Evolutionary conservation across 345 rosid species (phyloP).

Genomic region (Camelina hispida): DNA sequence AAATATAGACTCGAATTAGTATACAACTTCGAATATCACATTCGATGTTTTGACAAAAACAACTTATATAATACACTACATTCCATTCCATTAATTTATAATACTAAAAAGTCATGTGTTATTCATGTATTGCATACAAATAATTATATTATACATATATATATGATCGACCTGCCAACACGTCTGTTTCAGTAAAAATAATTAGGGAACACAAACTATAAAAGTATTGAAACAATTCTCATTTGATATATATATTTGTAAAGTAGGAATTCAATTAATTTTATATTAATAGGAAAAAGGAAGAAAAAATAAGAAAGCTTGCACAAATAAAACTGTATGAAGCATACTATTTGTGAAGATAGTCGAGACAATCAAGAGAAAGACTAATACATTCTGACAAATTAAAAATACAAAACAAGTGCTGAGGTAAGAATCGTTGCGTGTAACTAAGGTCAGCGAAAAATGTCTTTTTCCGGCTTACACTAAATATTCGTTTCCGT

Average conservation of each 20-base stretch:
- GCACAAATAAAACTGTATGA: slow-evolving; percentile 1
- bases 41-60: not conserved
- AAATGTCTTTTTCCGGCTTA: slow-evolving; percentile 12
- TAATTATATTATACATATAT: not conserved
- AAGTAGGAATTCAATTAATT: not conserved
- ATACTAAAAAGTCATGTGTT: not conserved
- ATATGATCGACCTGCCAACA: not conserved
- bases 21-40: not conserved
- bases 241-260: not conserved
- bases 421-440: not conserved
- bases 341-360: slow-evolving; percentile 24
- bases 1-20: not conserved
- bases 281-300: not conserved
- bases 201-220: not conserved
- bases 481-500: not conserved
- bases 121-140: slow-evolving; percentile 3
- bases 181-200: not conserved
- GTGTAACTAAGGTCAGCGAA: not conserved
- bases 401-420: not conserved
- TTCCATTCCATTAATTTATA: not conserved
- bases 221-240: not conserved
- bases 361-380: not conserved
- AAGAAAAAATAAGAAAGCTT: slow-evolving; percentile 1
- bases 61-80: not conserved
- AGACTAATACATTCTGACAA: slow-evolving; percentile 21